Percentiles rank a stretch among this genome's conserved stretches.
phyloP scores from a whole-genome alignment of 169 alveolate genomes.

The Cyclospora cayetanensis region DNA sequence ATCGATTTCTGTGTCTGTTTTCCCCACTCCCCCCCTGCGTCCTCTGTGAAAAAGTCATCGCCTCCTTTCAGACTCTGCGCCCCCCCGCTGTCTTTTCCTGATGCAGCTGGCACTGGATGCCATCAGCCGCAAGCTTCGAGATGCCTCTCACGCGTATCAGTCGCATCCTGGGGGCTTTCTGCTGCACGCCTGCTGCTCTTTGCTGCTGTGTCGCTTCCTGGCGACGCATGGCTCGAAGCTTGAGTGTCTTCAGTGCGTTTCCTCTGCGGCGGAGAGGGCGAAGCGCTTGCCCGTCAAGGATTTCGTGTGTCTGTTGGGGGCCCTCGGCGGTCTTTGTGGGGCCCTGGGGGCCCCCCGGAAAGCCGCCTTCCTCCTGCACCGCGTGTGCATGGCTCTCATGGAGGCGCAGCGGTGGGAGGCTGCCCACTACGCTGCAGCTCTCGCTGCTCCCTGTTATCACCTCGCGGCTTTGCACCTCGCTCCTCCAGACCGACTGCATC shows the following conservation, averaged over 20 bases:
- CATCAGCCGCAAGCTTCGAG: slow-evolving; percentile 32
- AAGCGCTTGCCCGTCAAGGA: slow-evolving; percentile 38
- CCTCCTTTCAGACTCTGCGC: no score
- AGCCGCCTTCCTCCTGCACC: slow-evolving; percentile 36
- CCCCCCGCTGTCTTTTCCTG: no score
- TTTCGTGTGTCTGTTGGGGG: slow-evolving; percentile 28
- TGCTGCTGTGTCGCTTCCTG: slow-evolving; percentile 21
- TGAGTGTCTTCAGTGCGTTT: slow-evolving; percentile 17
- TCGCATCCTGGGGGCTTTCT: slow-evolving; percentile 40
- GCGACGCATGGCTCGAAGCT: neutral
- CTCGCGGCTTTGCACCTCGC: slow-evolving; percentile 35
- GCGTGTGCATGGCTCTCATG: slow-evolving; percentile 54
- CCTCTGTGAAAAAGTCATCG: no score
- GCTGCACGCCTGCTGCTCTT: slow-evolving; percentile 25
- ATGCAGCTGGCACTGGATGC: slow-evolving; percentile 8
- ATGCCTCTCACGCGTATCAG: slow-evolving; percentile 37
- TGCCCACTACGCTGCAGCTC: slow-evolving; percentile 49
- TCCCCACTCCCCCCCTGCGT: no score
- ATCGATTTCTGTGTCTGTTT: no score
- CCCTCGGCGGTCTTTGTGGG: slow-evolving; percentile 44
- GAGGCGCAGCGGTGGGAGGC: slow-evolving; percentile 11
- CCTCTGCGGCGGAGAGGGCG: slow-evolving; percentile 49
- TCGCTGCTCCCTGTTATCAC: slow-evolving; percentile 58
- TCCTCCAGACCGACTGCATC: slow-evolving; percentile 32
- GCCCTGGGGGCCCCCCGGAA: slow-evolving; percentile 48